phyloP scores from a whole-genome alignment of 106 monocot genomes.

The Ottelia alismoides region DNA sequence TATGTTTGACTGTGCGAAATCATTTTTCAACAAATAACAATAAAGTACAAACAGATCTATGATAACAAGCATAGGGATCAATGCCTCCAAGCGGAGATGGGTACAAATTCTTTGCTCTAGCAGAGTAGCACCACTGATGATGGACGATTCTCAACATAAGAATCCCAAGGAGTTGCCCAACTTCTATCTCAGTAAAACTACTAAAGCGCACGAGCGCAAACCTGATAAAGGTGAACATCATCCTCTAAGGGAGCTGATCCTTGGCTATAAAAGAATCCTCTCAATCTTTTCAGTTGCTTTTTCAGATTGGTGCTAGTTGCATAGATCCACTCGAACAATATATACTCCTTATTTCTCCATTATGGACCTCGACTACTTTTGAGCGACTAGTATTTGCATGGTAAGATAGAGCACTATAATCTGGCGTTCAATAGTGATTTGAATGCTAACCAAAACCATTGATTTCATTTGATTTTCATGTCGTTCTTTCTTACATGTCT shows the following conservation, averaged over 20 bases:
- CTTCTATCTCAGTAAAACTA: conserved; percentile 78
- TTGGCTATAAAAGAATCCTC: conserved; percentile 48
- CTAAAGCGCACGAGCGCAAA: conserved; percentile 63
- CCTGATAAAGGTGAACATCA: conserved; percentile 32
- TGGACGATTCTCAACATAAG: conserved; percentile 68
- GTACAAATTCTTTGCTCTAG: conserved; percentile 64
- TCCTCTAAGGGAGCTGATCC: conserved; percentile 50
- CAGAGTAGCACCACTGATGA: conserved; percentile 50
- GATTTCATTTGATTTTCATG: too few species aligned
- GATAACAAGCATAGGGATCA: too few species aligned
- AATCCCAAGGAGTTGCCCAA: conserved; percentile 71
- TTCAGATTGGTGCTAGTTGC: conserved; percentile 41
- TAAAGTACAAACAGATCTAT: too few species aligned
- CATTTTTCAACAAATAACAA: too few species aligned
- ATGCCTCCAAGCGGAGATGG: conserved; percentile 76
- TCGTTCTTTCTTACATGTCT: too few species aligned
- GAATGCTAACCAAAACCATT: too few species aligned
- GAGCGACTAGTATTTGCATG: too few species aligned
- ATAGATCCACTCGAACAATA: conserved; percentile 73
- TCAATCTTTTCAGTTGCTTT: conserved; percentile 55
- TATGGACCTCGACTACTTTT: conserved; percentile 50
- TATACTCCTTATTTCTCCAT: conserved; percentile 48
- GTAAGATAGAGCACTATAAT: too few species aligned
- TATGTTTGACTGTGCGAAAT: too few species aligned
- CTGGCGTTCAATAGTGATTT: too few species aligned